Base-by-base conservation (phyloP, 495 filamentous ascomycete genomes). In the Hapsidospora chrysogenum region DNA sequence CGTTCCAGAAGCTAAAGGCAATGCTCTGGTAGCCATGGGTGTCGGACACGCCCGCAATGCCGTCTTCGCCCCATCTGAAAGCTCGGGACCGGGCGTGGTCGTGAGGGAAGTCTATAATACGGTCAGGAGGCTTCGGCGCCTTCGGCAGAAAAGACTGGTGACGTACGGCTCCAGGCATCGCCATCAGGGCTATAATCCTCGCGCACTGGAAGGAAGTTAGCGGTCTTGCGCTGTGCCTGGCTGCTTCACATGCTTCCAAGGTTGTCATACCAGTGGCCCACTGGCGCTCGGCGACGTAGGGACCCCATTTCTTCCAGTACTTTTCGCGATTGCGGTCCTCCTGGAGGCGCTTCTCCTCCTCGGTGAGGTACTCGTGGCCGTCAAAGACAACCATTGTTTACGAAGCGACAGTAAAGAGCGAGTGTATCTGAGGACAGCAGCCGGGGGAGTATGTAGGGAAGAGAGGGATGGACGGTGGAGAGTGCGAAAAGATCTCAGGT, bases 301-400 rank as follows among this genome's bases (percentile, higher is more conserved):
- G 64, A 36, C 86, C 86, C 85, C 85, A 95, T 66, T 74, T 76
- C 70, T 95, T 93, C 86, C 87, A 95, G 59, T 94, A 94, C 49
- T 74, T 78, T 29, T 46, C 67, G 28, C 80, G 72, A 35, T 84
- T 70, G 15, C 69, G 67, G 54, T 95, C 89, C 54, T 93, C 78
- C 53, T 78, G 78, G 42, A 96, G 64, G 19, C 87, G 73, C 53
- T 76, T 76, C 63, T 94, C 87, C 60, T 96, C 87, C 52, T 77
- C 71, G 35, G 78, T 80, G 49, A 83, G 66, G 52, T 84, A 84
- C 46, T 82, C 79, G 50, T 86, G 72, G 41, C 77, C 68, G 49
- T 89, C 86, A 43, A 86, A 75, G 47, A 87, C 64, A 41, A 92
- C 85, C 87, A 96, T 95, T 23, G 36, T n/a, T n/a, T n/a, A n/a